phyloP scores from a whole-genome alignment of 148 eudicot genomes.

The Chenopodium quinoa region DNA sequence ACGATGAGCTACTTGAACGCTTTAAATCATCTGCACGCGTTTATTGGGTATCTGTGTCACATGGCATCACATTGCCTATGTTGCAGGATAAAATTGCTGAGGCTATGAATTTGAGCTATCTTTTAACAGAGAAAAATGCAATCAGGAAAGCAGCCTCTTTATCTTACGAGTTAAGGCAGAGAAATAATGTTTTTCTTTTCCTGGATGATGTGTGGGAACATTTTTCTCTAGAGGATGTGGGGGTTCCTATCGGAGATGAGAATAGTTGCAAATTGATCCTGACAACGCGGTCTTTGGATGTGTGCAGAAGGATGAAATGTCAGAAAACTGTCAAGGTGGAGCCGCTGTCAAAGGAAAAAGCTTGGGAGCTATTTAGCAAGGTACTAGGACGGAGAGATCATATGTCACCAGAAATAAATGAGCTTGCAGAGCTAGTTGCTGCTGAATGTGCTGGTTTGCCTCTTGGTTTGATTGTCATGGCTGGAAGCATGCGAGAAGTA shows the following conservation, averaged over 20 bases:
- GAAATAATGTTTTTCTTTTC: conserved; percentile 23
- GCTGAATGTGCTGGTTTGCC: conserved; percentile 36
- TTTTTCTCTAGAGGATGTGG: conserved; percentile 22
- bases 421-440: conserved; percentile 24
- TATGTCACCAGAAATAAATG: conserved; percentile 16
- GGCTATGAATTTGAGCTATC: conserved; percentile 15
- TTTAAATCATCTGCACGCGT: not conserved
- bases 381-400: conserved; percentile 11
- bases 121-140: conserved; percentile 17
- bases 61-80: conserved; percentile 13
- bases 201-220: conserved; percentile 36
- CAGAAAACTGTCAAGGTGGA: conserved; percentile 23
- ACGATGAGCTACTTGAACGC: conserved; percentile 21
- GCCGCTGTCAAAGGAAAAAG: conserved; percentile 28
- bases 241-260: conserved; percentile 24
- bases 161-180: conserved; percentile 22
- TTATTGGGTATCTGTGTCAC: conserved; percentile 32
- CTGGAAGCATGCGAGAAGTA: conserved; percentile 37
- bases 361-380: conserved; percentile 31
- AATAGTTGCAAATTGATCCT: conserved; percentile 29
- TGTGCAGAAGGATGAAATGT: conserved; percentile 33
- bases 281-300: conserved; percentile 30
- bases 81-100: conserved; percentile 31
- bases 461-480: conserved; percentile 29
- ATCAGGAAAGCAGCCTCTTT: conserved; percentile 23